phyloP scores from a whole-genome alignment of 257 asterid genomes.

The Jacaranda mimosifolia region DNA sequence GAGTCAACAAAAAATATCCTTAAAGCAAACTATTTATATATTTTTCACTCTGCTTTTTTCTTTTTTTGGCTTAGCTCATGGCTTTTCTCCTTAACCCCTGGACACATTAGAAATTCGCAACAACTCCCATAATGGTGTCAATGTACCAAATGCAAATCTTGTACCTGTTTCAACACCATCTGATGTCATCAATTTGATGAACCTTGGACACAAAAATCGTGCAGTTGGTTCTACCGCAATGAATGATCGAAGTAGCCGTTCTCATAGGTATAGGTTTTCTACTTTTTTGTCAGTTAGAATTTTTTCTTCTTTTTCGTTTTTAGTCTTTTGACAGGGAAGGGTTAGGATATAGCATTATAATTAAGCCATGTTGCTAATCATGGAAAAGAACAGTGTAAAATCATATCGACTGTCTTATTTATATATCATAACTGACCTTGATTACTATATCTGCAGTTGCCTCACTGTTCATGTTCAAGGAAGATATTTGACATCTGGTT shows the following conservation, averaged over 20 bases:
- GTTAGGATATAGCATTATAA: no score
- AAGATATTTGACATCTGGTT: constrained; percentile 72
- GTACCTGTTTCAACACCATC: constrained; percentile 69
- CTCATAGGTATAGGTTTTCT: constrained; percentile 70
- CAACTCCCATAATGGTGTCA: constrained; percentile 65
- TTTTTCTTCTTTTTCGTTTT: neutral
- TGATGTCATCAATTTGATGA: constrained; percentile 80
- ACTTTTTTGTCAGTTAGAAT: neutral
- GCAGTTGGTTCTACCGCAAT: constrained; percentile 78
- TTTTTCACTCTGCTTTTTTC: constrained; percentile 10
- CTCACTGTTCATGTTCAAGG: constrained; percentile 91
- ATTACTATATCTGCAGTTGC: constrained; percentile 61
- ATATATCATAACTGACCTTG: constrained; percentile 19
- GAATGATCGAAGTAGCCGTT: constrained; percentile 84
- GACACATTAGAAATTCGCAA: constrained; percentile 74
- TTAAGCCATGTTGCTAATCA: neutral
- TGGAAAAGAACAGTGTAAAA: neutral
- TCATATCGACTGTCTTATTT: neutral
- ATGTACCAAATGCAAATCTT: constrained; percentile 73
- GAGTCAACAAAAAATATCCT: constrained; percentile 72
- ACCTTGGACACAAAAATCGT: constrained; percentile 81
- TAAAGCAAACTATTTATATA: constrained; percentile 17
- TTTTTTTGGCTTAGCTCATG: neutral
- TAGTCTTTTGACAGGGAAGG: no score
- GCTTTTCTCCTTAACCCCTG: constrained; percentile 53